Percentiles rank a stretch among this genome's conserved stretches.
Evolutionary conservation across 768 basidiomycete genomes (phyloP).

Genomic region (Leccinum subgranulosum): DNA sequence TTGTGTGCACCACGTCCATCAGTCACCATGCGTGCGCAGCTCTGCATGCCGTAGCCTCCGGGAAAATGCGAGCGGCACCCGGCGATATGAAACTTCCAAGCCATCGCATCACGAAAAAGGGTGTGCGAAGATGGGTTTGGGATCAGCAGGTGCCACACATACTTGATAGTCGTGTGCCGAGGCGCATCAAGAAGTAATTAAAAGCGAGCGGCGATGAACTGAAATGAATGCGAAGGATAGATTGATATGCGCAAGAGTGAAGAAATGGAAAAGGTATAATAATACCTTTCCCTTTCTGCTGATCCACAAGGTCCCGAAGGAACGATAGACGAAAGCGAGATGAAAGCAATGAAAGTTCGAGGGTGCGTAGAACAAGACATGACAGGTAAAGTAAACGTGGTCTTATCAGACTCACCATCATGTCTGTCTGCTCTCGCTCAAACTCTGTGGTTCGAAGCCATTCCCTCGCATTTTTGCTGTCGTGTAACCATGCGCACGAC

Average conservation of each 20-base stretch:
- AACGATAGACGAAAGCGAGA: conserved; percentile 3
- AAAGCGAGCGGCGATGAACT: conserved; percentile 5
- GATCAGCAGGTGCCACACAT: conserved; percentile 5
- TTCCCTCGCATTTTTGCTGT: conserved; percentile 28
- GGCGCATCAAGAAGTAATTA: conserved; percentile 15
- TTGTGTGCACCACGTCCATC: conserved; percentile 24
- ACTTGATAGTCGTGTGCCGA: conserved; percentile 1
- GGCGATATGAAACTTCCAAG: conserved; percentile 15
- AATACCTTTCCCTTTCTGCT: neutral
- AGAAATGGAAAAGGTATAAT: conserved; percentile 6
- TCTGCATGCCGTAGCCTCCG: conserved; percentile 25
- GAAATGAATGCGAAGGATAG: conserved; percentile 2
- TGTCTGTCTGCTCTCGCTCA: conserved; percentile 21
- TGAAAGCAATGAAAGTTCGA: conserved; percentile 10
- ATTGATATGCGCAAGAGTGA: conserved; percentile 4
- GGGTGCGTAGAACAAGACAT: neutral
- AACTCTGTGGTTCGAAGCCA: conserved; percentile 36
- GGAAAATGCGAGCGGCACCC: conserved; percentile 20
- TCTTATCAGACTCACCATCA: conserved; percentile 25
- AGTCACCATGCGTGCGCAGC: conserved; percentile 27
- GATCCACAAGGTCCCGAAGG: conserved; percentile 14
- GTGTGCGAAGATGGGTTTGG: conserved; percentile 1
- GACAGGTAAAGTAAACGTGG: conserved; percentile 4
- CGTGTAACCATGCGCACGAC: conserved; percentile 21
- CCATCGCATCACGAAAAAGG: conserved; percentile 11